phyloP scores from a whole-genome alignment of 768 basidiomycete genomes.

The Lyophyllum semitale region DNA sequence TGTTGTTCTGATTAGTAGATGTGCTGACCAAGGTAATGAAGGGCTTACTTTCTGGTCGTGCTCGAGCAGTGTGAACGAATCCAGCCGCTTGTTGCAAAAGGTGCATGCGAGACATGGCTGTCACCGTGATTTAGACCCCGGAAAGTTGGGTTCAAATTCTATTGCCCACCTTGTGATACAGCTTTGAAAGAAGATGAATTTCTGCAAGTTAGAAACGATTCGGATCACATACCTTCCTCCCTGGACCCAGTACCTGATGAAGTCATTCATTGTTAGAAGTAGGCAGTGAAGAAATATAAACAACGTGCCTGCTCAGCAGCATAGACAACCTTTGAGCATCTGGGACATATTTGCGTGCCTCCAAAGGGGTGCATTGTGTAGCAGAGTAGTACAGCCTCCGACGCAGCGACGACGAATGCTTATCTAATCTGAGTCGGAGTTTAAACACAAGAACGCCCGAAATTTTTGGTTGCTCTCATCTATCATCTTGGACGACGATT shows the following conservation, averaged over 20 bases:
- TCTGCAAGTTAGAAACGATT: conserved; percentile 1
- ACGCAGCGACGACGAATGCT: conserved; percentile 8
- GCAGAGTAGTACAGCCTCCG: neutral
- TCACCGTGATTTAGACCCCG: conserved; percentile 4
- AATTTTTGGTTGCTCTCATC: conserved; percentile 23
- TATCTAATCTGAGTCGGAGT: conserved; percentile 26
- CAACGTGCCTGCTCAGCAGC: conserved; percentile 80
- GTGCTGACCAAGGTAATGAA: conserved; percentile 1
- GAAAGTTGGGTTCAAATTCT: neutral
- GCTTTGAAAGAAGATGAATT: conserved; percentile 36
- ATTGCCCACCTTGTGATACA: conserved; percentile 72
- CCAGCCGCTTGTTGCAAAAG: conserved; percentile 75
- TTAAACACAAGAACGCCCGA: conserved; percentile 15
- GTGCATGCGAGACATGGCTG: conserved; percentile 83
- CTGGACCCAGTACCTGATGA: conserved; percentile 78
- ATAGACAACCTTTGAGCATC: conserved; percentile 78
- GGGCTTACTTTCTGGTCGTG: conserved; percentile 75
- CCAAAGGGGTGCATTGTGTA: conserved; percentile 68
- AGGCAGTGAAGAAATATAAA: neutral
- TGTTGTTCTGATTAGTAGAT: neutral
- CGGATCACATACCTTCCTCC: conserved; percentile 67
- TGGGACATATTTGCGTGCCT: conserved; percentile 70
- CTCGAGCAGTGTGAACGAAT: conserved; percentile 76
- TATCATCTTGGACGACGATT: conserved; percentile 19
- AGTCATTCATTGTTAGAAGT: conserved; percentile 9